Base-by-base conservation (phyloP, 1,139 yeast species). In the Candida neerlandica region DNA sequence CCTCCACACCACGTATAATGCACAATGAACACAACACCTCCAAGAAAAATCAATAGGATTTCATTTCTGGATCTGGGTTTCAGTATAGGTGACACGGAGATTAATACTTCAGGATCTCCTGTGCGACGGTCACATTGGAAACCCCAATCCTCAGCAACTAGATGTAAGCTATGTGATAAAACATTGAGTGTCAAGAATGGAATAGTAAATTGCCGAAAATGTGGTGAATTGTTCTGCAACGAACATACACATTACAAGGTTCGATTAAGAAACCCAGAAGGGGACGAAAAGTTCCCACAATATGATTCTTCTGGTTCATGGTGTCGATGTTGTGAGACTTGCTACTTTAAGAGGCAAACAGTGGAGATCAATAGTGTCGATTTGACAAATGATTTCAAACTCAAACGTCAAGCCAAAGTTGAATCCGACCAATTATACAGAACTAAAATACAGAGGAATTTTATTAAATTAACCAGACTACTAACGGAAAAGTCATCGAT, bases 171-270 rank as follows among this genome's bases (percentile, higher is more conserved):
- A 23, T 86, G 90, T 58, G 47, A 54, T 1, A 71, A 65, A 42
- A 57, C 54, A 4, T 62, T 85, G 26, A 77, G 69, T 46, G 75
- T 78, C 38, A 75, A 75, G 50, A 76, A 73, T 55, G 87, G 86
- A 0, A 61, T 72, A 1, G 81, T 79, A 3, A 85, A 85, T 59
- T 86, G 92, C 62, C 67, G 87, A 18, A 78, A 72, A 55, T 91
- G 97, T 69, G 97, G 97, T 0, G 66, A 73, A 27, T 66, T 90
- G 18, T 89, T 69, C 61, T 90, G 97, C 63, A 77, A 78, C 51
- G 69, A 66, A 26, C 96, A 91, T 69, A 77, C 90, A 2, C 66
- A 72, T 46, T 82, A 74, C 60, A 75, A 80, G 72, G 68, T 73
- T 72, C 47, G 75, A 73, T 58, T 66, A 55, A 34, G 63, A 62